Conservation (phyloP, 768 basidiomycete species). For the Boletus reticulatus region DNA sequence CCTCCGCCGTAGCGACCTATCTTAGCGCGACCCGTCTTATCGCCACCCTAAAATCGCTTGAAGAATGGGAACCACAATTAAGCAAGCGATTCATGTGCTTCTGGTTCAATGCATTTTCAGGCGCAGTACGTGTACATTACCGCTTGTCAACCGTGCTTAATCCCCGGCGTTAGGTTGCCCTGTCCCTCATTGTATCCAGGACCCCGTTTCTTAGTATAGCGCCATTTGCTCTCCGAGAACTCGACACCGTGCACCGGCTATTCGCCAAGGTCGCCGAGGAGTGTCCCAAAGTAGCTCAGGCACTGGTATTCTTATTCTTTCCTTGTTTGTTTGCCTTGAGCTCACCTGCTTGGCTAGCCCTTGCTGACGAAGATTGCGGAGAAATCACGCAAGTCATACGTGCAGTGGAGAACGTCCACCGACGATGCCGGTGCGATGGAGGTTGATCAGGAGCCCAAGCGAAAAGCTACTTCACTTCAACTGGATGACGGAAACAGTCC, state of each 20-base stretch:
- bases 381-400: conserved; percentile 46
- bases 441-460: conserved; percentile 16
- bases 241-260: conserved; percentile 56
- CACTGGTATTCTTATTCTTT: conserved; percentile 42
- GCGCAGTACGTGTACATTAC: conserved; percentile 48
- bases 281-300: conserved; percentile 59
- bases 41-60: conserved; percentile 53
- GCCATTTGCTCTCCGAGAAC: conserved; percentile 55
- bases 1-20: conserved; percentile 71
- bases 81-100: conserved; percentile 66
- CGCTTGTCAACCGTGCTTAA: not conserved
- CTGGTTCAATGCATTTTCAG: conserved; percentile 76
- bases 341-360: conserved; percentile 37
- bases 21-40: conserved; percentile 57
- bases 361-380: conserved; percentile 54
- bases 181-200: conserved; percentile 63
- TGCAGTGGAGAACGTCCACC: conserved; percentile 36
- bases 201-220: conserved; percentile 58
- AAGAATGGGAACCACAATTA: conserved; percentile 56
- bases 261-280: conserved; percentile 57
- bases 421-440: conserved; percentile 25
- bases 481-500: conserved; percentile 3
- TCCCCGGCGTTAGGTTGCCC: conserved; percentile 45
- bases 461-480: not conserved
- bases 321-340: not conserved